A percentile compares a stretch with the other conserved stretches of the same genome.
Conservation (phyloP, 1,284 basidiomycete genomes). For the Ceratobasidium sp. region DNA sequence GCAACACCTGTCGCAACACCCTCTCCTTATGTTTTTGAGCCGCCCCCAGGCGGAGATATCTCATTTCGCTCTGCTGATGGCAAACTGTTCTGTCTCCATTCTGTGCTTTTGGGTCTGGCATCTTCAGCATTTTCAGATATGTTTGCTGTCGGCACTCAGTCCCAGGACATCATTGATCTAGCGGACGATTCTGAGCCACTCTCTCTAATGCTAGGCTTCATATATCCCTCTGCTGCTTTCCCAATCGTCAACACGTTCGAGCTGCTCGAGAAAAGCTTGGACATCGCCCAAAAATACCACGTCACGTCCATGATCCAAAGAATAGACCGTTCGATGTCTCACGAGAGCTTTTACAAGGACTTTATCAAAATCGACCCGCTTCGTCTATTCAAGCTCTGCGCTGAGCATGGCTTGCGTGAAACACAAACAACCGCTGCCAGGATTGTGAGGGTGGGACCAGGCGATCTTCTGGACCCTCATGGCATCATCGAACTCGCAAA, state of each 20-base stretch:
- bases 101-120: slow-evolving; percentile 2
- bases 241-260: neutral
- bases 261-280: neutral
- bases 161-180: neutral
- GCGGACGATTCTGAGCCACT: neutral
- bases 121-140: slow-evolving; percentile 15
- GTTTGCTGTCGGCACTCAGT: neutral
- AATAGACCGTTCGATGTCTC: neutral
- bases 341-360: neutral
- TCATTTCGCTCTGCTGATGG: neutral
- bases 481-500: neutral
- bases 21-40: slow-evolving; percentile 1
- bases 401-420: neutral
- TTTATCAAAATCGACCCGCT: neutral
- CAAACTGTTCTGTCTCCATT: neutral
- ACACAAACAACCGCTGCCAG: neutral
- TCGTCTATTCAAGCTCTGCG: neutral
- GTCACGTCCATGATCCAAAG: neutral
- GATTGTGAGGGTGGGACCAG: neutral
- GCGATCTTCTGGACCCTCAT: neutral
- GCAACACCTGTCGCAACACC: neutral
- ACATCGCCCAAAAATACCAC: slow-evolving; percentile 15
- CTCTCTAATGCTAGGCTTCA: neutral
- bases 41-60: slow-evolving; percentile 11
- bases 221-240: neutral